Base-by-base conservation (phyloP, 805 yeast genomes). In the Candida sakaeoensis region DNA sequence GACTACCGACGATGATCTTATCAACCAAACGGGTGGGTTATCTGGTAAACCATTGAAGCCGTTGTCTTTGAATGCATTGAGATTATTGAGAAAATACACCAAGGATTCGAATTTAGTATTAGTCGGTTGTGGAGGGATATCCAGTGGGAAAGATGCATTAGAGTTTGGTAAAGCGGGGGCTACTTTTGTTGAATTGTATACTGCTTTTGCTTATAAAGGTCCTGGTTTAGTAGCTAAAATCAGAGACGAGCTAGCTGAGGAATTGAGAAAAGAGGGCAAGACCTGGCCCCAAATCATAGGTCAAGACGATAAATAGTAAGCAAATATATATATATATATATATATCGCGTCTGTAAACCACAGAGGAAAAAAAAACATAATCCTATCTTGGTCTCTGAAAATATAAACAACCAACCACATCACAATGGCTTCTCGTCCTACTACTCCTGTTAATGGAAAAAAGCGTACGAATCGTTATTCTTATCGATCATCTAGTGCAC, bases 151-250 rank as follows among this genome's bases (percentile, higher is more conserved):
- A 48, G 98, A 91, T 57, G 97, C 90, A 0, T 66, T 90, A 36
- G 97, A 90, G 49, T 91, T 82, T 61, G 96, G 93, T 24, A 79
- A 78, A 54, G 95, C 96, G 1, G 98, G 98, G 42, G 98, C 98
- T 10, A 74, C 84, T n/a, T 85, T 81, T 57, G 79, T 91, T 36
- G 85, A 91, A 61, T 60, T 89, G 40, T 88, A 89, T 66, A 90
- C 98, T 2, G 80, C 95, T 1, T 86, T 86, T 60, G 96, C 95
- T 0, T 91, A 87, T 69, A 80, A 79, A 55, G 98, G 98, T 1
- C 96, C 97, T 1, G 95, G 95, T 2, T 67, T 86, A 39, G 85
- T 72, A 2, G 64, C 64, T 12, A 65, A 65, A 42, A 63, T 69
- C 36, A 57, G 70, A 50, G 70, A 67, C 47, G 72, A 69, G 43